Percentiles rank a stretch among this genome's conserved stretches.
Evolutionary conservation across 306 rosid species (phyloP).

Genomic region (Acmispon strigosus): DNA sequence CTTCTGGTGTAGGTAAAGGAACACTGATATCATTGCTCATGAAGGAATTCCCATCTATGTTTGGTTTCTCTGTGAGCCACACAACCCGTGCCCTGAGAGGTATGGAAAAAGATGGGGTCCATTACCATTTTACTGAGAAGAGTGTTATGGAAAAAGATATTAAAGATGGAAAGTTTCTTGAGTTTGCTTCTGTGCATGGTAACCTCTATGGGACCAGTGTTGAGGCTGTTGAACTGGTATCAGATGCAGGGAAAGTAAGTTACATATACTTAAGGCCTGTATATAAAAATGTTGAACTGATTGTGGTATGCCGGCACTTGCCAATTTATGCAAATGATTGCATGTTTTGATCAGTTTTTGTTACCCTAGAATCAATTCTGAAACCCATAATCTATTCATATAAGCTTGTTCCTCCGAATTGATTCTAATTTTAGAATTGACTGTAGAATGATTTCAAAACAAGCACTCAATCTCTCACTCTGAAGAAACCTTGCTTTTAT

Average conservation of each 20-base stretch:
- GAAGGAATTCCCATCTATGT: slow-evolving; percentile 80
- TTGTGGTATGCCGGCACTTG: neutral
- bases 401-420: too few relatives aligned
- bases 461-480: neutral
- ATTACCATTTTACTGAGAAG: slow-evolving; percentile 73
- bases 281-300: neutral
- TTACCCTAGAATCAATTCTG: too few relatives aligned
- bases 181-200: slow-evolving; percentile 87
- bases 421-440: too few relatives aligned
- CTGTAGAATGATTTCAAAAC: too few relatives aligned
- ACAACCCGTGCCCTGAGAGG: slow-evolving; percentile 77
- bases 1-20: slow-evolving; percentile 97
- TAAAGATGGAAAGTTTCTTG: slow-evolving; percentile 74
- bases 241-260: slow-evolving; percentile 64
- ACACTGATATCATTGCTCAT: slow-evolving; percentile 79
- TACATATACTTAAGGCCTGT: neutral
- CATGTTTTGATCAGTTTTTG: too few relatives aligned
- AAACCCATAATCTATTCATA: too few relatives aligned
- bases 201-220: slow-evolving; percentile 88
- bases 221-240: slow-evolving; percentile 80
- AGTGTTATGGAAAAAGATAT: slow-evolving; percentile 74
- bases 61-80: slow-evolving; percentile 95
- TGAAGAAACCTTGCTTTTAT: neutral
- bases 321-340: neutral
- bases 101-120: slow-evolving; percentile 79